phyloP scores from a whole-genome alignment of 345 rosid species.

The Bruguiera parviflora region DNA sequence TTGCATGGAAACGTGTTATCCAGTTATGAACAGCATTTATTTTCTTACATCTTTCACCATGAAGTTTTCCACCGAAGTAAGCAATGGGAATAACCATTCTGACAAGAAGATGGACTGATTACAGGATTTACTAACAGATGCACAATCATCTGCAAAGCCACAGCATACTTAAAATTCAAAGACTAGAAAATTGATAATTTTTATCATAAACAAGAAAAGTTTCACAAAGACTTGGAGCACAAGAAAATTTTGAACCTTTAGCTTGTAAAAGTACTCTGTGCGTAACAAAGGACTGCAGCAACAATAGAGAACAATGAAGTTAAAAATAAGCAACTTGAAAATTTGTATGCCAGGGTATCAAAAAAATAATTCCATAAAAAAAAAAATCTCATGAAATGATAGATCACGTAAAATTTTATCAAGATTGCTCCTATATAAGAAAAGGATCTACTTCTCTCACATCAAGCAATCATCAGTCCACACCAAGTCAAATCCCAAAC shows the following conservation, averaged over 20 bases:
- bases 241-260: conserved; percentile 35
- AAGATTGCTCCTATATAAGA: background rate
- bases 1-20: background rate
- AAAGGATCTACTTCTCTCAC: too few relatives aligned
- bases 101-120: conserved; percentile 26
- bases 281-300: conserved; percentile 67
- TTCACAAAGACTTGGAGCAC: background rate
- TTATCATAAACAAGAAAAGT: background rate
- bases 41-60: conserved; percentile 45
- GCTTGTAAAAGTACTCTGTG: conserved; percentile 49
- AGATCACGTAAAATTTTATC: background rate
- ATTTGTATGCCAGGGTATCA: background rate
- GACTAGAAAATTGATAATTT: background rate
- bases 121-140: conserved; percentile 16
- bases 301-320: conserved; percentile 7
- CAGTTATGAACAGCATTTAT: conserved; percentile 7
- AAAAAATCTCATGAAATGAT: background rate
- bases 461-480: too few relatives aligned
- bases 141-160: conserved; percentile 38
- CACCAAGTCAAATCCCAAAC: too few relatives aligned
- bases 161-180: background rate
- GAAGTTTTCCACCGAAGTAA: conserved; percentile 46
- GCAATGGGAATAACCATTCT: conserved; percentile 63
- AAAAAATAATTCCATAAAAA: background rate
- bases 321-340: background rate